phyloP scores from a whole-genome alignment of 139 green algal genomes.

The Asterochloris erici region DNA sequence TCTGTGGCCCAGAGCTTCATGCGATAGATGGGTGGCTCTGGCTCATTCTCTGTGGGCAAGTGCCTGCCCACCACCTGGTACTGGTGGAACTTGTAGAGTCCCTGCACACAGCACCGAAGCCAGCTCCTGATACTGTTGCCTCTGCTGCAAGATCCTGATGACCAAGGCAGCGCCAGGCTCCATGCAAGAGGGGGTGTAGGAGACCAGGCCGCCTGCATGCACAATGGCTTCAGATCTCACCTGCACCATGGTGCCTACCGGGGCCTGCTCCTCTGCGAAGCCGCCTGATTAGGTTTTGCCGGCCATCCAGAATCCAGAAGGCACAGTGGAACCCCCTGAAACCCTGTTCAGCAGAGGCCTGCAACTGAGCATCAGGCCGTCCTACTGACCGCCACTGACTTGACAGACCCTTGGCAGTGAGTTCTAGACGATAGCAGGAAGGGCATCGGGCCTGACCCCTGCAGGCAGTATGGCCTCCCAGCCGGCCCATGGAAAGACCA shows the following conservation, averaged over 20 bases:
- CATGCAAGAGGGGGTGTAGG: background rate
- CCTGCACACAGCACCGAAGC: slow-evolving; percentile 41
- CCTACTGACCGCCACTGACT: no score
- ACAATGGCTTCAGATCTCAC: slow-evolving; percentile 25
- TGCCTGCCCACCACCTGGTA: slow-evolving; percentile 99
- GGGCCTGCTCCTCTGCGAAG: slow-evolving; percentile 41
- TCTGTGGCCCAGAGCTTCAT: slow-evolving; percentile 99
- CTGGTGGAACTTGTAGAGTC: slow-evolving; percentile 91
- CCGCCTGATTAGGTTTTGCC: slow-evolving; percentile 10
- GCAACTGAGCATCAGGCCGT: no score
- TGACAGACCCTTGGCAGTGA: no score
- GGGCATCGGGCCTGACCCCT: no score
- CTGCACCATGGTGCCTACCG: slow-evolving; percentile 19
- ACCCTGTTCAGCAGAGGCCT: no score
- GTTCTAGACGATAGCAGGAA: no score
- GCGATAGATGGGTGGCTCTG: slow-evolving; percentile 90
- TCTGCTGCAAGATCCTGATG: background rate
- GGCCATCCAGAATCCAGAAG: slow-evolving; percentile 48
- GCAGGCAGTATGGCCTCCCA: no score
- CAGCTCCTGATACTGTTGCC: slow-evolving; percentile 15
- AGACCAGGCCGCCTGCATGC: background rate
- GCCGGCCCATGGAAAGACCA: no score
- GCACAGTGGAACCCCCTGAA: no score
- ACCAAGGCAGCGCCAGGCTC: background rate
- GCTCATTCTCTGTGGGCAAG: slow-evolving; percentile 83